A percentile compares a stretch with the other conserved stretches of the same genome.
Evolutionary conservation across 2,329 filamentous ascomycete genomes (phyloP).

Genomic region (Epichloe uncinata): DNA sequence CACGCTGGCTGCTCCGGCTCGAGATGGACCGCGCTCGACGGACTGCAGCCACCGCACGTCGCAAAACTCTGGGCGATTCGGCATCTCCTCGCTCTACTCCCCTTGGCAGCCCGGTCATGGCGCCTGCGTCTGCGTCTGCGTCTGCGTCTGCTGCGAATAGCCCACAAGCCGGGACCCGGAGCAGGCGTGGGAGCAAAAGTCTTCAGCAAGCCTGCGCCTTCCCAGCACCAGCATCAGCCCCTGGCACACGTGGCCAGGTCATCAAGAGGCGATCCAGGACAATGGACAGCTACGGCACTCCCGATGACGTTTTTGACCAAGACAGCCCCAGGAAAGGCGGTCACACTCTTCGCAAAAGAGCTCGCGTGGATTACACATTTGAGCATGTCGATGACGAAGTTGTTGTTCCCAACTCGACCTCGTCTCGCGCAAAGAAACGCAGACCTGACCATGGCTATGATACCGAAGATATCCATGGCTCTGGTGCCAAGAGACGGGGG

Average conservation of each 20-base stretch:
- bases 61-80: slow-evolving; percentile 19
- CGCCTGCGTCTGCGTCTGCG: slow-evolving; percentile 16
- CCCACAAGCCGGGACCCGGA: slow-evolving; percentile 18
- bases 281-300: slow-evolving; percentile 24
- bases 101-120: slow-evolving; percentile 19
- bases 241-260: slow-evolving; percentile 14
- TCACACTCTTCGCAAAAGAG: slow-evolving; percentile 43
- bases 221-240: slow-evolving; percentile 17
- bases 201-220: slow-evolving; percentile 25
- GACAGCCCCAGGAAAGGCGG: slow-evolving; percentile 42
- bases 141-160: slow-evolving; percentile 13
- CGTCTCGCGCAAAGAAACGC: slow-evolving; percentile 24
- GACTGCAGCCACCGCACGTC: slow-evolving; percentile 18
- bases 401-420: slow-evolving; percentile 20
- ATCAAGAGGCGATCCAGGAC: slow-evolving; percentile 31
- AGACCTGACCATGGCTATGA: slow-evolving; percentile 22
- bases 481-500: slow-evolving; percentile 23
- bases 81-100: slow-evolving; percentile 21
- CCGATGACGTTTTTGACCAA: slow-evolving; percentile 30
- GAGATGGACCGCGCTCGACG: slow-evolving; percentile 26
- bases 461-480: slow-evolving; percentile 17
- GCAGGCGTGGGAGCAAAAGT: slow-evolving; percentile 21
- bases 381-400: slow-evolving; percentile 38
- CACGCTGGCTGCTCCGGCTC: slow-evolving; percentile 16
- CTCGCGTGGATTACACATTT: slow-evolving; percentile 43